Conservation (phyloP, 768 basidiomycete species). For the Roridomyces roridus region DNA sequence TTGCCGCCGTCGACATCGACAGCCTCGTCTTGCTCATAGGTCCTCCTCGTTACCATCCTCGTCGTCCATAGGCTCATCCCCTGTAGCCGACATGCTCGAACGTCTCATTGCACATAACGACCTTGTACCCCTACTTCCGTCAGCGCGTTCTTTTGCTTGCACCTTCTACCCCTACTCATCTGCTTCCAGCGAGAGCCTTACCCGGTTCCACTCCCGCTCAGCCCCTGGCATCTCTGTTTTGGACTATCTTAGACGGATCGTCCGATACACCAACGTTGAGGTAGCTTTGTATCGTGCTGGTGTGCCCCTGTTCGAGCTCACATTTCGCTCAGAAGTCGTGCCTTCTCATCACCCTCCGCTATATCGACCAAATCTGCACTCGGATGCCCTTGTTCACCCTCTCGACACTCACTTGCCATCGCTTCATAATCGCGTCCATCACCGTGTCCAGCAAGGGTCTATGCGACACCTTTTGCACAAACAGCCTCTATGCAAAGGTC, state of each 20-base stretch:
- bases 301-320: slow-evolving; percentile 13
- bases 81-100: slow-evolving; percentile 92
- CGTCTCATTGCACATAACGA: slow-evolving; percentile 96
- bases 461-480: slow-evolving; percentile 95
- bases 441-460: slow-evolving; percentile 93
- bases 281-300: slow-evolving; percentile 48
- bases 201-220: slow-evolving; percentile 95
- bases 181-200: slow-evolving; percentile 76
- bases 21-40: slow-evolving; percentile 89
- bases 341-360: slow-evolving; percentile 83
- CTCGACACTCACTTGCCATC: slow-evolving; percentile 95
- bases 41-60: slow-evolving; percentile 41
- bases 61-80: slow-evolving; percentile 24
- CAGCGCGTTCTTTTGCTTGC: slow-evolving; percentile 36
- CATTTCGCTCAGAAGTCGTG: slow-evolving; percentile 65
- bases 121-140: slow-evolving; percentile 89
- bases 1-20: slow-evolving; percentile 86
- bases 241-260: slow-evolving; percentile 94
- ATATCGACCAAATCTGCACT: slow-evolving; percentile 93
- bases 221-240: slow-evolving; percentile 86
- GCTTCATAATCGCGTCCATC: slow-evolving; percentile 94
- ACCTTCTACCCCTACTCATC: not conserved
- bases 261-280: slow-evolving; percentile 95
- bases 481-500: slow-evolving; percentile 93
- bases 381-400: slow-evolving; percentile 89